Conservation (phyloP, 1,284 basidiomycete species). For the Malassezia japonica region DNA sequence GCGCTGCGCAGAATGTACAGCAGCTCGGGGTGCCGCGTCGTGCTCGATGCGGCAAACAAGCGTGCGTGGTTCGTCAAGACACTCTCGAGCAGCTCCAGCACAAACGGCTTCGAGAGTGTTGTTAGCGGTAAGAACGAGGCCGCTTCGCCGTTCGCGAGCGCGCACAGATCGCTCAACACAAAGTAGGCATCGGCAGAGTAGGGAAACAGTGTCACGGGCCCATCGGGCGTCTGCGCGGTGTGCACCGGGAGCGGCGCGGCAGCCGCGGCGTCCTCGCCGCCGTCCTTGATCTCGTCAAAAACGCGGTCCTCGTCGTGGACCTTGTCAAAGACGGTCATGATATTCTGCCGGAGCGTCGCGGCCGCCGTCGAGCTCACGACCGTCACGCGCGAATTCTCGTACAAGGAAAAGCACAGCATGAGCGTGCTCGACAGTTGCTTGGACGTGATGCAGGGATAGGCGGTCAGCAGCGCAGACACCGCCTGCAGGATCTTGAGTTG, state of each 20-base stretch:
- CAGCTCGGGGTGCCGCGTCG: constrained; percentile 60
- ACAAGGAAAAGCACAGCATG: constrained; percentile 81
- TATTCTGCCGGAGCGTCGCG: constrained; percentile 84
- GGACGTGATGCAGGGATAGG: constrained; percentile 34
- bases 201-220: constrained; percentile 56
- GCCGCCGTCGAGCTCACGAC: constrained; percentile 96
- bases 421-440: constrained; percentile 54
- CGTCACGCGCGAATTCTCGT: constrained; percentile 76
- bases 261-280: constrained; percentile 39
- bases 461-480: constrained; percentile 33
- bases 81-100: constrained; percentile 89
- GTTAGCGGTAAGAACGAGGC: constrained; percentile 74
- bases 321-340: constrained; percentile 97
- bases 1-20: constrained; percentile 74
- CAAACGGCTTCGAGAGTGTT: constrained; percentile 83
- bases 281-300: constrained; percentile 34
- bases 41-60: constrained; percentile 55
- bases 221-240: constrained; percentile 34
- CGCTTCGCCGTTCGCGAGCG: constrained; percentile 53
- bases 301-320: constrained; percentile 65
- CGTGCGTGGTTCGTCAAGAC: constrained; percentile 87
- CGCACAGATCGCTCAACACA: constrained; percentile 38
- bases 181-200: constrained; percentile 81
- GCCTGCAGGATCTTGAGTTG: constrained; percentile 46
- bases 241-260: constrained; percentile 36